These are phyloP conservation scores for Sclerotiophoma versabilis DNA, from an alignment of 2,329 filamentous ascomycete genomes.

Conservation along the genomic window DNA sequence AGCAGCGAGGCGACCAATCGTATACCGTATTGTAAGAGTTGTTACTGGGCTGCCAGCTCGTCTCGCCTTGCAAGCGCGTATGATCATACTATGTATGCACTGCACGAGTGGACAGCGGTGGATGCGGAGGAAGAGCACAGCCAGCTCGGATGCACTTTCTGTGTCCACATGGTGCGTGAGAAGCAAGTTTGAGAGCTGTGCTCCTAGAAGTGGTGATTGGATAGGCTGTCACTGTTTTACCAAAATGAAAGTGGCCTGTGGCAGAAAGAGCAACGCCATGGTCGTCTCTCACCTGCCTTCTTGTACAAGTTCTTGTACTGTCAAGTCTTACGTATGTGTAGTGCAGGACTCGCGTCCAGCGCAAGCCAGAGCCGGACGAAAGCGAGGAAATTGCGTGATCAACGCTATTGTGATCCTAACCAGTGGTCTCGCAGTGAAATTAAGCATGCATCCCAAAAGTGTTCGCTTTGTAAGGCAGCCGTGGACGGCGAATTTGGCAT, in stretches of 20 bases:
- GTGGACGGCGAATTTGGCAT: conserved; percentile 19
- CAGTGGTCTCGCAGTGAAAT: conserved; percentile 3
- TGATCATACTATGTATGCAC: conserved; percentile 5
- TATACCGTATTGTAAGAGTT: not conserved
- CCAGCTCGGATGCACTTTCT: conserved; percentile 1
- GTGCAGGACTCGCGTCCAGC: not conserved
- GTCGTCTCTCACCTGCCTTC: not conserved
- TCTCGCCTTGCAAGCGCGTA: conserved; percentile 11
- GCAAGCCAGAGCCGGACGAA: conserved; percentile 3
- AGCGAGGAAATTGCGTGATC: conserved; percentile 8
- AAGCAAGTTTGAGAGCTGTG: not conserved
- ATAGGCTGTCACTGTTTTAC: not conserved
- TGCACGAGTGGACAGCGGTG: conserved; percentile 7
- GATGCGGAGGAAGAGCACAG: conserved; percentile 7
- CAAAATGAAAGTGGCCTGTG: not conserved
- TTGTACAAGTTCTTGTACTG: not conserved
- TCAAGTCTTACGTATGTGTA: not conserved
- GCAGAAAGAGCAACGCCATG: not conserved
- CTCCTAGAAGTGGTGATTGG: not conserved
- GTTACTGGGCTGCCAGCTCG: conserved; percentile 4
- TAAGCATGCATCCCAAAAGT: conserved; percentile 13
- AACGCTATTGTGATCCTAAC: conserved; percentile 10
- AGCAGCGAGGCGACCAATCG: conserved; percentile 14
- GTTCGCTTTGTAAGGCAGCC: conserved; percentile 23
- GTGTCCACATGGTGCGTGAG: conserved; percentile 5